Conservation (phyloP, 2,329 filamentous ascomycete genomes). For the Aspergillus neotritici region DNA sequence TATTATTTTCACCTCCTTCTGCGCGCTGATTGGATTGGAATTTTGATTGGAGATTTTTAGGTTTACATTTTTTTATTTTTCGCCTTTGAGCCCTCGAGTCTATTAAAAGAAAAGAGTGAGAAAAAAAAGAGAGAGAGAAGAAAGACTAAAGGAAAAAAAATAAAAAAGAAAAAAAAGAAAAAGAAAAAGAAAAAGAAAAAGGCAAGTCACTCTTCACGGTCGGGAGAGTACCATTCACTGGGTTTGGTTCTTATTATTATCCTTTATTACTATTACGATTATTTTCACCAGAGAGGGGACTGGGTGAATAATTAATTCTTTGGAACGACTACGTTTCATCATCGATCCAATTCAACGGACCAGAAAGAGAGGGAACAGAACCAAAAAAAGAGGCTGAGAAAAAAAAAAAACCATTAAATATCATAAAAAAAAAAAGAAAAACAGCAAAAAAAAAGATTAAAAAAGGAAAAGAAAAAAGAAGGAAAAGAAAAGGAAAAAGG, state of each 20-base stretch:
- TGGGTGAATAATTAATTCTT: not conserved
- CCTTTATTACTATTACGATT: not conserved
- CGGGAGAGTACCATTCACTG: not conserved
- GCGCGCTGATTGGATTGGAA: no score
- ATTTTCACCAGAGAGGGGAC: slow-evolving; percentile 1
- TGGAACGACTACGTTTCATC: slow-evolving; percentile 4
- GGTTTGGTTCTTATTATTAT: slow-evolving; percentile 2
- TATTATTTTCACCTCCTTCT: slow-evolving; percentile 1
- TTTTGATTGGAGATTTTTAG: no score
- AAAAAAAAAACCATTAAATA: not conserved
- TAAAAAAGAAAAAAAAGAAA: slow-evolving; percentile 2
- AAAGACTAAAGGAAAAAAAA: slow-evolving; percentile 3
- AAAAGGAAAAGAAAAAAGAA: slow-evolving; percentile 2
- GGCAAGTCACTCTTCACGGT: no score
- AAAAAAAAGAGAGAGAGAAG: not conserved
- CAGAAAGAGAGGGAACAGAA: no score
- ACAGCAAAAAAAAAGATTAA: slow-evolving; percentile 1
- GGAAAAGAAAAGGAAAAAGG: slow-evolving; percentile 3
- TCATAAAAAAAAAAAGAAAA: slow-evolving; percentile 2
- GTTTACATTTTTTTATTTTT: not conserved
- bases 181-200: slow-evolving; percentile 1
- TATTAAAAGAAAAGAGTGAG: slow-evolving; percentile 7
- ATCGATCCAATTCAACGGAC: not conserved
- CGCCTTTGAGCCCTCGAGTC: slow-evolving; percentile 1
- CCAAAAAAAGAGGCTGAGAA: not conserved